phyloP scores from a whole-genome alignment of 129 eudicot genomes.

The Artemisia annua region DNA sequence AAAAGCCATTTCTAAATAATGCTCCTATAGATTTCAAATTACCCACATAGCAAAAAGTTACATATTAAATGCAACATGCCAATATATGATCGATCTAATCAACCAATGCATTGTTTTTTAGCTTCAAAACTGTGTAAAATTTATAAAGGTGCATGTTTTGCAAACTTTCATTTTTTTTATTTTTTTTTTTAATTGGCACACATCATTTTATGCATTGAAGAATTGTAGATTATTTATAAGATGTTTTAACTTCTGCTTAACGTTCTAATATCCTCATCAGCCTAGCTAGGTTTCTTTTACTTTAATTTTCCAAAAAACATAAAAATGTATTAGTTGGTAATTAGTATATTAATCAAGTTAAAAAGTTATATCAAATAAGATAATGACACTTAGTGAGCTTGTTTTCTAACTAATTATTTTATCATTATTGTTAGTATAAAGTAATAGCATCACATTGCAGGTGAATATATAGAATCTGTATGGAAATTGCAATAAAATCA shows the following conservation, averaged over 20 bases:
- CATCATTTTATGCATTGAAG: too few relatives aligned
- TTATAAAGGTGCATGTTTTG: too few relatives aligned
- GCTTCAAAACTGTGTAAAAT: too few relatives aligned
- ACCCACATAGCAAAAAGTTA: not conserved
- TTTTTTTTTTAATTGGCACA: too few relatives aligned
- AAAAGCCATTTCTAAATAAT: constrained; percentile 17
- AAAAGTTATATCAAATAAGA: constrained; percentile 14
- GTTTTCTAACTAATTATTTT: constrained; percentile 14
- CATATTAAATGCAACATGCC: not conserved
- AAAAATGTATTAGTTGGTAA: not conserved
- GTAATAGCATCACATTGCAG: constrained; percentile 41
- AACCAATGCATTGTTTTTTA: too few relatives aligned
- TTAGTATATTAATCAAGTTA: not conserved
- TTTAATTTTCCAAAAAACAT: too few relatives aligned
- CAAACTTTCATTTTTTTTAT: too few relatives aligned
- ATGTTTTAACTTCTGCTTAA: too few relatives aligned
- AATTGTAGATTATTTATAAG: too few relatives aligned
- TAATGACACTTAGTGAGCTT: constrained; percentile 38
- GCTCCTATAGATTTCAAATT: constrained; percentile 10
- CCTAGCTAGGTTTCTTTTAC: too few relatives aligned
- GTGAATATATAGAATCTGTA: constrained; percentile 42
- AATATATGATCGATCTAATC: not conserved
- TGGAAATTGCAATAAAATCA: constrained; percentile 34
- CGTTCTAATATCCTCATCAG: too few relatives aligned
- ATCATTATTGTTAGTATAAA: constrained; percentile 12